Evolutionary conservation across 352 stramenopile species (phyloP), one percentile per base, ranked within the genome.

Genomic region (Pythium sukuiense): DNA sequence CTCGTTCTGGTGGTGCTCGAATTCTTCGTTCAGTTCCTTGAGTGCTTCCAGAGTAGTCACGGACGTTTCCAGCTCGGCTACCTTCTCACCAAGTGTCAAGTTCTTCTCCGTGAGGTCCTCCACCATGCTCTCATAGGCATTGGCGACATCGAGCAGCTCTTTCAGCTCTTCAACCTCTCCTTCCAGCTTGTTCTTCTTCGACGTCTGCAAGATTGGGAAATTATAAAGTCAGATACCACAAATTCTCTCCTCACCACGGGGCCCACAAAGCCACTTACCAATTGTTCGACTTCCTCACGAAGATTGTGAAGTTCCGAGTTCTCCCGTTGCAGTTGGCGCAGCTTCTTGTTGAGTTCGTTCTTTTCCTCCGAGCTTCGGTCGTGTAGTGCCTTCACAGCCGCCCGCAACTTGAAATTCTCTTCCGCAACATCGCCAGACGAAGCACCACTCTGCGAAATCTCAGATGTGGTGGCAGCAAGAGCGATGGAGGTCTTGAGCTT

Each of bases 31-130:
- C 70, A 96, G 78, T 43, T 95, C 87, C 30, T 89, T 88, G 29
- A 96, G 68, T 2, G 83, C 84, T 55, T 96, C 88, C 20, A 95
- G 72, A 24, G 85, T 92, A 26, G 77, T 70, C 14, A 95, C 83
- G 0, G 80, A 87, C 13, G 79, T 77, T 58, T 91, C 82, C 14
- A 95, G 55, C 35, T 95, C 88, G 0, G 87, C 86, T 2, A 95
- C 70, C 60, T 90, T 89, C 14, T 96, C 88, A 6, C 86, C 87
- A 1, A 96, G 70, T 7, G 77, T 89, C 55, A 96, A 41, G 39
- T 96, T 96, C 61, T 95, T 96, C 57, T 96, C 88, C 0, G 88
- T 95, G 16, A 96, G 70, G 45, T 92, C 77, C 76, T 96, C 87
- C 24, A 96, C 86, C 87, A 96, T 95, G 26, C 74, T 81, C 59